Evolutionary conservation across 371 early-diverging fungal genomes (phyloP), one percentile per base, ranked within the genome.

Genomic region (Coemansia sp.): DNA sequence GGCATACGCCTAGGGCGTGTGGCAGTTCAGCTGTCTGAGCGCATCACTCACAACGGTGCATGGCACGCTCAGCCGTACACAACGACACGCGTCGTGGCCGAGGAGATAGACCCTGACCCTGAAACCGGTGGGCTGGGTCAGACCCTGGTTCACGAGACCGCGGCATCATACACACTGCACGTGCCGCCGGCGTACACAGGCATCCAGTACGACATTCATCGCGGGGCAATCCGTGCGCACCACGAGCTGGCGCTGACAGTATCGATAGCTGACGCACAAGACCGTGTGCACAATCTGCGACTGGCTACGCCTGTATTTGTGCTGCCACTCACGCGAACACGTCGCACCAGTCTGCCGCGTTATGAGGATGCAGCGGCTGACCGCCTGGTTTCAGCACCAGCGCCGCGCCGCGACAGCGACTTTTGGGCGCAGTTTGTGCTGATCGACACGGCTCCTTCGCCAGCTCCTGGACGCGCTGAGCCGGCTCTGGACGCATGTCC

Each of bases 201-300:
- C 39, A 73, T 78, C 39, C 78, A 78, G 55, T 78, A 78, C 46
- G 78, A 78, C 61, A 64, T 78, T 4, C 74, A 66, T 46, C 78
- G 67, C 12, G 78, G 65, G 2, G 69, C 70, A 4, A 69, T 73
- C 40, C 74, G 70, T 19, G 23, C 66, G 48, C 63, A 51, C 58
- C 78, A 78, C 61, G 78, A 78, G 61, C 39, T 78, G 19, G 46
- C 63, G 11, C 44, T 78, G 48, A 57, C 66, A 24, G 65, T 70
- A 2, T 48, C 78, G 19, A 57, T 78, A 19, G 24, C 53, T 2
- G 78, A 78, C 49, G 48, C 52, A 1, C 19, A 17, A 26, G 64
- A 58, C 46, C 41, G 53, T 11, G 36, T 39, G 54, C 78, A 78
- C 41, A 69, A 69, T 44, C 74, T 78, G 61, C 78, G 70, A 9